These are phyloP conservation scores for Alopecurus myosuroides DNA, from an alignment of 176 grass and related monocot genomes.

Conservation along the genomic window DNA sequence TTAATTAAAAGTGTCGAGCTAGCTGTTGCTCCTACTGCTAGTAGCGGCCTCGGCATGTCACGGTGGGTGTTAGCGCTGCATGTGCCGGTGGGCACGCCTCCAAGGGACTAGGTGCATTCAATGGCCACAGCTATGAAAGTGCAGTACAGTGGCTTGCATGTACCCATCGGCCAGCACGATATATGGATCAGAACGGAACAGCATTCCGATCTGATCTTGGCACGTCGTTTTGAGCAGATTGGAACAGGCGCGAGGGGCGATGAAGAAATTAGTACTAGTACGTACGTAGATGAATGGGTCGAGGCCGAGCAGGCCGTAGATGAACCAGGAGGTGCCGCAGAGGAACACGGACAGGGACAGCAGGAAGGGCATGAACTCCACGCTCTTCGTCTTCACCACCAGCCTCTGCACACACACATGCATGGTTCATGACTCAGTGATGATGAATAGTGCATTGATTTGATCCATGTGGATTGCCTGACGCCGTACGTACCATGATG, in stretches of 20 bases:
- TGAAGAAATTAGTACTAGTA: not conserved
- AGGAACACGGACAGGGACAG: constrained; percentile 90
- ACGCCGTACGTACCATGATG: constrained; percentile 84
- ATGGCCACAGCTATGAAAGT: not conserved
- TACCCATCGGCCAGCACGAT: not conserved
- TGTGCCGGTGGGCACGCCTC: not conserved
- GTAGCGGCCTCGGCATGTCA: not conserved
- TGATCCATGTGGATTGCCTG: no score
- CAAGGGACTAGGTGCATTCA: not conserved
- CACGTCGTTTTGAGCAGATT: not conserved
- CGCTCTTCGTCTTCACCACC: constrained; percentile 98
- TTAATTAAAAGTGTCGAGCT: not conserved
- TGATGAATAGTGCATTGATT: no score
- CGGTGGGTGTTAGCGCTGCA: not conserved
- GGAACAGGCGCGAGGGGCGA: not conserved
- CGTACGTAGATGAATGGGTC: constrained; percentile 72
- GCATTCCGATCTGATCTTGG: not conserved
- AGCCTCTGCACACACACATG: constrained; percentile 51
- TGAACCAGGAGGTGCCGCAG: constrained; percentile 96
- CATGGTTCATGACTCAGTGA: not conserved
- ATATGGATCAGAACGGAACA: not conserved
- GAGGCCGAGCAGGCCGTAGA: constrained; percentile 80
- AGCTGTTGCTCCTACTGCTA: not conserved
- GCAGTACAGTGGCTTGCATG: constrained; percentile 1
- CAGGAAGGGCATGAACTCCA: constrained; percentile 98